Percentiles rank a stretch among this genome's conserved stretches.
Evolutionary conservation across 805 yeast genomes (phyloP).

Genomic region (Wickerhamomyces silvicola): DNA sequence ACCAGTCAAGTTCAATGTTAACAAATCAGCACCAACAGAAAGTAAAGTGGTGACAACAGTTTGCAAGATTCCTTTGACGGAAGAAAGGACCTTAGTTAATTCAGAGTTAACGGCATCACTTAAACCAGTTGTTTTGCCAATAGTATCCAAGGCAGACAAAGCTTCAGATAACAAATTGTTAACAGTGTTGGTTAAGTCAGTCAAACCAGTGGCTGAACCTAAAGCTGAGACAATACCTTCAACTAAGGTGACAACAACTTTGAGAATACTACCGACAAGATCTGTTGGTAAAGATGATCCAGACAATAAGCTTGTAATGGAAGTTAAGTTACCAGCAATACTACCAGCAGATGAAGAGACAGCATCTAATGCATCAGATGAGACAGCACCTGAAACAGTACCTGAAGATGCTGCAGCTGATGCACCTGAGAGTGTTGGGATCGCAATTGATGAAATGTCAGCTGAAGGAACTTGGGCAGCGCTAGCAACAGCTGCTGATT

Average conservation of each 20-base stretch:
- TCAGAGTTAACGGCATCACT: slow-evolving; percentile 3
- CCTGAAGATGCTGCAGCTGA: slow-evolving; percentile 2
- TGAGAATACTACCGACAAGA: slow-evolving; percentile 1
- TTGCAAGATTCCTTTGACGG: slow-evolving; percentile 2
- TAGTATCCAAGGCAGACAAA: slow-evolving; percentile 5
- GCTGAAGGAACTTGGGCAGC: slow-evolving; percentile 8
- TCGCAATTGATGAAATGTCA: slow-evolving; percentile 6
- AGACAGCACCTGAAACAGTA: slow-evolving; percentile 3
- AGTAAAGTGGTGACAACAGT: slow-evolving; percentile 6
- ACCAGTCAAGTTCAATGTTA: slow-evolving; percentile 11
- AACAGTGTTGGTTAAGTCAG: slow-evolving; percentile 7
- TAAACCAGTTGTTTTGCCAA: slow-evolving; percentile 5
- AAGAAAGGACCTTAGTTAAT: slow-evolving; percentile 1
- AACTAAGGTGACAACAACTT: slow-evolving; percentile 4
- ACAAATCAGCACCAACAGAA: slow-evolving; percentile 3
- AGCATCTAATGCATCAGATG: no score
- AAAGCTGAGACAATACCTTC: slow-evolving; percentile 7
- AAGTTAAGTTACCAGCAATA: slow-evolving; percentile 2
- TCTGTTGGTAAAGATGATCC: slow-evolving; percentile 7
- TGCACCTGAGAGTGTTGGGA: slow-evolving; percentile 2
- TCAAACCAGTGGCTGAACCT: slow-evolving; percentile 6
- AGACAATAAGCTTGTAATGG: slow-evolving; percentile 3
- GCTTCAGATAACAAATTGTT: slow-evolving; percentile 6
- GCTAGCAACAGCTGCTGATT: slow-evolving; percentile 7
- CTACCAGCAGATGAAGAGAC: slow-evolving; percentile 1